Base-by-base conservation (phyloP, 2,329 filamentous ascomycete species). In the Ophiocordyceps sinensis region DNA sequence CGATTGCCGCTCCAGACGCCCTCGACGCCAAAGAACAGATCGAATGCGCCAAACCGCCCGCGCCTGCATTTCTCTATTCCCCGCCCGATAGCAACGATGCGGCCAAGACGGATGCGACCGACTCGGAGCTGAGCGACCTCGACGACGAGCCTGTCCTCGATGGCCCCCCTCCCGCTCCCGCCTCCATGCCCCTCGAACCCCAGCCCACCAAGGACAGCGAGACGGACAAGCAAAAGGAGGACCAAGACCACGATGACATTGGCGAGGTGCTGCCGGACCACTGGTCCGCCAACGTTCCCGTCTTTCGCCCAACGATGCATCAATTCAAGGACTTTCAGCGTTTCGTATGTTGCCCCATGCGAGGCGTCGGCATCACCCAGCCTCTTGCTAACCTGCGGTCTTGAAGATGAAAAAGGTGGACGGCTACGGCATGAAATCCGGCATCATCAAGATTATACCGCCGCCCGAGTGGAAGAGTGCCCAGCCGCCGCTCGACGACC, bases 361-460 rank as follows among this genome's bases (percentile, higher is more conserved):
- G 13, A 37, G 11, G 42, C 23, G 21, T 29, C 26, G 28, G 23
- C 32, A 9, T 41, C 11, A n/a, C 5, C 6, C 28, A 14, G 8
- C 32, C 47, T 45, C 58, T 62, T 47, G 61, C 56, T 43, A 41
- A 42, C 49, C 7, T 45, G 30, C 39, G 36, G 26, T 26, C 14
- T 38, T 36, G 15, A 44, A 81, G 76, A 79, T 81, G 71, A 77
- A 79, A 56, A 88, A 85, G 61, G 77, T 98, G 46, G 85, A 98
- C 60, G 77, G 79, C 49, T 94, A 94, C 59, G 91, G 91, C 53
- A 98, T 98, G 91, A 85, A 86, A 63, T 91, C 87, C 19, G 91
- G 91, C 30, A 95, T 98, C 52, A 79, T 96, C 56, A 96, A 98
- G 65, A 82, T 98, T 44, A 82, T 96, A 41, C 88, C 91, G 26